phyloP scores from a whole-genome alignment of 129 eudicot genomes.

The Logfia minima region DNA sequence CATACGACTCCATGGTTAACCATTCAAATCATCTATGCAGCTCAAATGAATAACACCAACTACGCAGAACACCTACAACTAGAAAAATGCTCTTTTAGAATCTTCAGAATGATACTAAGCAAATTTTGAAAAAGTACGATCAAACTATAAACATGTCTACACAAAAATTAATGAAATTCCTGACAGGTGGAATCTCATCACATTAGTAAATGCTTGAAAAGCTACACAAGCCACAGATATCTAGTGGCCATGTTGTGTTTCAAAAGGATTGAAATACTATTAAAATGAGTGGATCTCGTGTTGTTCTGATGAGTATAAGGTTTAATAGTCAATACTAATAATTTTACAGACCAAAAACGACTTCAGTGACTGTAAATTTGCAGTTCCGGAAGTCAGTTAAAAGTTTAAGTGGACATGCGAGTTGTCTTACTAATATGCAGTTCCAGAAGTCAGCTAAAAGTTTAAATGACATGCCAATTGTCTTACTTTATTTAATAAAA shows the following conservation, averaged over 20 bases:
- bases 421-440: slow-evolving; percentile 23
- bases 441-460: slow-evolving; percentile 29
- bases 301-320: slow-evolving; percentile 8
- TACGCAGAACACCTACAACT: slow-evolving; percentile 23
- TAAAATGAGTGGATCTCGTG: slow-evolving; percentile 41
- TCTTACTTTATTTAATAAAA: slow-evolving; percentile 29
- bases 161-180: slow-evolving; percentile 18
- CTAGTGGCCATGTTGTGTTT: slow-evolving; percentile 56
- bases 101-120: slow-evolving; percentile 14
- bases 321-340: slow-evolving; percentile 4
- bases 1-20: slow-evolving; percentile 47
- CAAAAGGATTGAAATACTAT: slow-evolving; percentile 47
- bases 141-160: slow-evolving; percentile 1
- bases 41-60: slow-evolving; percentile 11
- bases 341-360: slow-evolving; percentile 42
- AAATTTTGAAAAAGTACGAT: slow-evolving; percentile 17
- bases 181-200: slow-evolving; percentile 38
- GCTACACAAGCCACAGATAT: slow-evolving; percentile 65
- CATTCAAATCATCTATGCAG: slow-evolving; percentile 44
- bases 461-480: slow-evolving; percentile 27
- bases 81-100: slow-evolving; percentile 24
- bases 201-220: slow-evolving; percentile 26
- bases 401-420: slow-evolving; percentile 23
- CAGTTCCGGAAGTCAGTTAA: slow-evolving; percentile 28
- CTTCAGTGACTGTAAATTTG: slow-evolving; percentile 40